Base-by-base conservation (phyloP, 2,329 filamentous ascomycete genomes). In the Stachybotrys echinatus region DNA sequence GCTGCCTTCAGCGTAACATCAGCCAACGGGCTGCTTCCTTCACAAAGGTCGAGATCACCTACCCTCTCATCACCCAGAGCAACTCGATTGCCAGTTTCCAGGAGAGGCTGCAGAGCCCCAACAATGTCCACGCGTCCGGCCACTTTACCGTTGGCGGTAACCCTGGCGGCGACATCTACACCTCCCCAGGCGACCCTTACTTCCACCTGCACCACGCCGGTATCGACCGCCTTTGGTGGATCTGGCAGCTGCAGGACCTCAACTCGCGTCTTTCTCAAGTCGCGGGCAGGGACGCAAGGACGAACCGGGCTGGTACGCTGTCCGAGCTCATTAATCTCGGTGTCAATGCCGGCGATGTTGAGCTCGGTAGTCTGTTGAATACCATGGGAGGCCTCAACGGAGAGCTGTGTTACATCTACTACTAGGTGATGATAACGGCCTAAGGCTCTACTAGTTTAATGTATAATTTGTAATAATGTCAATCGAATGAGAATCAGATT, bases 71-170 rank as follows among this genome's bases (percentile, higher is more conserved):
- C 44, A 46, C 44, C 6, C 44, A 46, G 44, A 44, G 47, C 48
- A 34, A 49, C 34, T 20, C 7, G 39, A 44, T 52, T 18, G 40
- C 45, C 27, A 12, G 18, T 12, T 57, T 58, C 49, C 57, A 54
- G 14, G 62, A 61, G 34, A 58, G 55, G 34, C 58, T 66, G 31
- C 71, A 69, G n/a, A 63, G 65, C 3, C 54, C 60, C 37, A 57
- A 56, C 23, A 67, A 67, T 20, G 63, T 73, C 5, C 72, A 73
- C 57, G 61, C 59, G 4, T 70, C 60, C 19, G 71, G 72, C 1
- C 73, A 74, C 55, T 73, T 66, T 54, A 65, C 65, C 17, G 66
- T 71, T 14, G 72, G 68, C 12, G 75, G 75, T 39, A 51, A 56
- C 23, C 49, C 54, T 17, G 52, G 52, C 18, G 50, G 48, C 22